Evolutionary conservation across 2,329 filamentous ascomycete genomes (phyloP), one percentile per base, ranked within the genome.

Genomic region (Ophiostoma ips): DNA sequence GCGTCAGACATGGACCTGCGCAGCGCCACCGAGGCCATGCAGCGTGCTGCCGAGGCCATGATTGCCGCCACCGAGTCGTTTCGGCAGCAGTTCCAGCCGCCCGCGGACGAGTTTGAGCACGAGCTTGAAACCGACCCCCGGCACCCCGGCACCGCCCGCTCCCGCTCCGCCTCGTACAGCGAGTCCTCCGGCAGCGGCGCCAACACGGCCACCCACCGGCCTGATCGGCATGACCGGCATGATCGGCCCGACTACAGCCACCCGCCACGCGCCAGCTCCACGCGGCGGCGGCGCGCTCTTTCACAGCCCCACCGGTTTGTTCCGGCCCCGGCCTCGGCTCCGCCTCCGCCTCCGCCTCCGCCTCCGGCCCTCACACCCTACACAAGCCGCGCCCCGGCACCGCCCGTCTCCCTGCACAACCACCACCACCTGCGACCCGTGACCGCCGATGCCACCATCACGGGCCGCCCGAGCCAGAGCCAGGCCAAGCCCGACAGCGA

Each of bases 41-140:
- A 61, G 52, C 55, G 54, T 16, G 61, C 61, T 8, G 61, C 60
- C 35, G 56, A 61, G 36, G 60, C 59, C 43, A 62, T 63, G 59
- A 55, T 58, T 2, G 57, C 57, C 16, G 61, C 59, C 21, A 61
- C 60, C 3, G 59, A 60, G 44, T 59, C 61, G 8, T 60, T 62
- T 40, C 53, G 56, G 31, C 50, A 48, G 13, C 58, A 61, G 54
- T 58, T 58, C 34, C 52, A 54, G 13, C 50, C 56, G 16, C 41
- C 55, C 2, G 3, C 8, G n/a, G 3, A 7, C 19, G 3, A 28
- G 21, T 2, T 5, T 7, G 24, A 16, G 19, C 6, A 16, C 21
- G 5, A 43, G 31, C 30, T 6, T 19, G 38, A 41, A 13, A 43
- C 15, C 40, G 16, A 30, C 15, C 6, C 28, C n/a, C 43, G 5